phyloP scores from a whole-genome alignment of 225 moss, liverwort and hornwort species.

The Physcomitrellopsis africana region DNA sequence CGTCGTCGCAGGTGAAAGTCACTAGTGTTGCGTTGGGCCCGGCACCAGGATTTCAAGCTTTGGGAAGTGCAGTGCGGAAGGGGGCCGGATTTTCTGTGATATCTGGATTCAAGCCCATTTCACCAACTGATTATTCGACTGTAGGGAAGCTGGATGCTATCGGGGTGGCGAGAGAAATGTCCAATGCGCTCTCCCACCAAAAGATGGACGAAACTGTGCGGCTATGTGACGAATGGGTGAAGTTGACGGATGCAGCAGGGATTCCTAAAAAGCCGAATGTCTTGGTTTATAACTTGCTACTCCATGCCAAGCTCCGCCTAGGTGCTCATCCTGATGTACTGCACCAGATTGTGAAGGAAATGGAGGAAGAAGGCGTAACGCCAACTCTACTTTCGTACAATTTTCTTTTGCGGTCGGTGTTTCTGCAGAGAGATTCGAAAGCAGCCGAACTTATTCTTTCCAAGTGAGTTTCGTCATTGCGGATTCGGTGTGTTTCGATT shows the following conservation, averaged over 20 bases:
- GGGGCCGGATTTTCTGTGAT: constrained; percentile 63
- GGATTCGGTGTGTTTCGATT: not conserved
- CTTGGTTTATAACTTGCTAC: constrained; percentile 75
- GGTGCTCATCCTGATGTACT: constrained; percentile 65
- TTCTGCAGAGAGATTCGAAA: constrained; percentile 76
- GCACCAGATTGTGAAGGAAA: constrained; percentile 65
- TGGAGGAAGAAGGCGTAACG: constrained; percentile 67
- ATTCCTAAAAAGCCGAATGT: constrained; percentile 64
- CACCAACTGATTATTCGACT: constrained; percentile 31
- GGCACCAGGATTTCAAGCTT: constrained; percentile 50
- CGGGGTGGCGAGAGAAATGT: constrained; percentile 73
- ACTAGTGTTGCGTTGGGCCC: constrained; percentile 49
- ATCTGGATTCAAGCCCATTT: constrained; percentile 41
- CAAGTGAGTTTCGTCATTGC: constrained; percentile 45
- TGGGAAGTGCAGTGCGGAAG: constrained; percentile 45
- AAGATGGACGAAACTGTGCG: constrained; percentile 76
- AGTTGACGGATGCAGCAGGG: constrained; percentile 64
- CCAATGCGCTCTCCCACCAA: constrained; percentile 69
- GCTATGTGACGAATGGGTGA: constrained; percentile 91
- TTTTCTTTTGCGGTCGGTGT: constrained; percentile 79
- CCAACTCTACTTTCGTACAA: constrained; percentile 78
- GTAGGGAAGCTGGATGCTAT: constrained; percentile 50
- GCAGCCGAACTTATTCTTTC: constrained; percentile 69
- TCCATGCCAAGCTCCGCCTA: constrained; percentile 84
- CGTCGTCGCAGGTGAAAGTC: constrained; percentile 55